Evolutionary conservation across 1,139 yeast genomes (phyloP).

Genomic region (Eremothecium sinecaudum): DNA sequence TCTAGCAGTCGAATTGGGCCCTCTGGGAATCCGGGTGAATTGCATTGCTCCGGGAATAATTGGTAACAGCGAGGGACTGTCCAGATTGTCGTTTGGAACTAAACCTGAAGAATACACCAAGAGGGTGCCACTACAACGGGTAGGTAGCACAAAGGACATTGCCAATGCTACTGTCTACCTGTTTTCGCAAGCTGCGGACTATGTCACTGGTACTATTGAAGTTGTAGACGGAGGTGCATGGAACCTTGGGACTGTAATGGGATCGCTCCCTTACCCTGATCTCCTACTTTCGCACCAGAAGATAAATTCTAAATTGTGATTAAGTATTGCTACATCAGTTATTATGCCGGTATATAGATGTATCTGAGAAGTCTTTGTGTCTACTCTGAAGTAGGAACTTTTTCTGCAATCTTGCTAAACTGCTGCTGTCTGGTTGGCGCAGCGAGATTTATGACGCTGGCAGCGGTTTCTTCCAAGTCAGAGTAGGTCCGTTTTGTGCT

Average conservation of each 20-base stretch:
- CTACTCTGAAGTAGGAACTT: too few species aligned
- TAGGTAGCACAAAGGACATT: constrained; percentile 68
- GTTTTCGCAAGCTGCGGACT: constrained; percentile 73
- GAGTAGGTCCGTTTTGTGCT: too few species aligned
- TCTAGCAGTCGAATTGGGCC: constrained; percentile 82
- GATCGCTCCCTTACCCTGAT: constrained; percentile 35
- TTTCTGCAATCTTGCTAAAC: too few species aligned
- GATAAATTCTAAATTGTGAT: too few species aligned
- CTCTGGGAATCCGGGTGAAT: constrained; percentile 71
- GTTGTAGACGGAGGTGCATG: constrained; percentile 90
- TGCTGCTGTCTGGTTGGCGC: too few species aligned
- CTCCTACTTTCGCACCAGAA: constrained; percentile 13
- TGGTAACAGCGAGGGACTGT: constrained; percentile 71
- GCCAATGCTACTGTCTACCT: constrained; percentile 82
- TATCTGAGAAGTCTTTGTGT: too few species aligned
- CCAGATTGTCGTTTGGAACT: constrained; percentile 43
- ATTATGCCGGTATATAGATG: too few species aligned
- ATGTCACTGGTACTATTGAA: constrained; percentile 65
- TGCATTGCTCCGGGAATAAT: constrained; percentile 86
- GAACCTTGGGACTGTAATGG: constrained; percentile 55
- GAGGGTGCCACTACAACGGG: constrained; percentile 64
- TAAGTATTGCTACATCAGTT: too few species aligned
- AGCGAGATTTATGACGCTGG: too few species aligned
- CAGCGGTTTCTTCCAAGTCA: too few species aligned
- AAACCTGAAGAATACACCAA: constrained; percentile 34